phyloP scores from a whole-genome alignment of 1,284 basidiomycete species.

The Leccinum huronense region DNA sequence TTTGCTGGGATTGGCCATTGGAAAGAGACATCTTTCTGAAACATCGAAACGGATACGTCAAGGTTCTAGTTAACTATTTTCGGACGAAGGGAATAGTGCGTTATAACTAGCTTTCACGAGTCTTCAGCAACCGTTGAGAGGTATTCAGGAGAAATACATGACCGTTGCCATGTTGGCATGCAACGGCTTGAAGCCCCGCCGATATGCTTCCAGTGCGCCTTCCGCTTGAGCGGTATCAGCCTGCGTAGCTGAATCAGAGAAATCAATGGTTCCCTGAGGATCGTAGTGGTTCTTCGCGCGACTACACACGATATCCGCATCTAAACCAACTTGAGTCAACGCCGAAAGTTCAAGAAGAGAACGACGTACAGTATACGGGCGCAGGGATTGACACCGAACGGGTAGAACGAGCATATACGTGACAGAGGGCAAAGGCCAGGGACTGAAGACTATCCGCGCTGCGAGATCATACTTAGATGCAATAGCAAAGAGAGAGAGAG shows the following conservation, averaged over 20 bases:
- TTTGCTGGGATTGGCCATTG: not conserved
- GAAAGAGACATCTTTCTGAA: not conserved
- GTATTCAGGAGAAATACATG: conserved; percentile 64
- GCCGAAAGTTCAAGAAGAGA: not conserved
- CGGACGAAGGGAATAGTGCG: not conserved
- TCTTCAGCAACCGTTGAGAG: not conserved
- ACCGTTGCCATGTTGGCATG: conserved; percentile 46
- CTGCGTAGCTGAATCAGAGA: conserved; percentile 52
- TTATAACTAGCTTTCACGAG: not conserved
- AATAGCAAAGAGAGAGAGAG: not conserved
- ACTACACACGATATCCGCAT: conserved; percentile 81
- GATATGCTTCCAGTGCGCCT: conserved; percentile 52
- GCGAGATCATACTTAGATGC: conserved; percentile 14
- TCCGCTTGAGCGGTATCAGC: conserved; percentile 41
- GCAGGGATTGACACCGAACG: conserved; percentile 83
- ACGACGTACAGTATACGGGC: conserved; percentile 74
- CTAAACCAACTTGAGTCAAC: conserved; percentile 37
- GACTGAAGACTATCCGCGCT: conserved; percentile 68
- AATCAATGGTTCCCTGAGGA: conserved; percentile 53
- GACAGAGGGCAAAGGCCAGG: conserved; percentile 73
- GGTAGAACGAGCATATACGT: conserved; percentile 79
- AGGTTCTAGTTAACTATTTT: not conserved
- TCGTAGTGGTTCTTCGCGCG: conserved; percentile 80
- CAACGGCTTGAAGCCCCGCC: conserved; percentile 54
- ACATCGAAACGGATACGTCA: not conserved